A percentile compares a stretch with the other conserved stretches of the same genome.
phyloP scores from a whole-genome alignment of 2,329 filamentous ascomycete species.

The Lachnellula arida region DNA sequence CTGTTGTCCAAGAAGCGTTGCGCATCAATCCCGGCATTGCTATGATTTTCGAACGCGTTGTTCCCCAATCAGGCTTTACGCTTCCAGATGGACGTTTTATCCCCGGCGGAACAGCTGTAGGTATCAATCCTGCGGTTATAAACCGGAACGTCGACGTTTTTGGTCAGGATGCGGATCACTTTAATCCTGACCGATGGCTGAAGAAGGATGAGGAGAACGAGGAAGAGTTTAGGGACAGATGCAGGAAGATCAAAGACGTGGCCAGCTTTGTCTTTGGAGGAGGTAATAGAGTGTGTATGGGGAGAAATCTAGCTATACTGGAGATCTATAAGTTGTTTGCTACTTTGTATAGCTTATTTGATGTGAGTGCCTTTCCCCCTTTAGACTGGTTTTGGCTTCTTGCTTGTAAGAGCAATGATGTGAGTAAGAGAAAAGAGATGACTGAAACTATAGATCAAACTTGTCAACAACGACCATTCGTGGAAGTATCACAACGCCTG shows the following conservation, averaged over 20 bases:
- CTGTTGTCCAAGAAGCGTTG: constrained; percentile 39
- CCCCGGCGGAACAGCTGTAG: constrained; percentile 9
- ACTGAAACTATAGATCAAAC: no score
- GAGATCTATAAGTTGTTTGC: constrained; percentile 40
- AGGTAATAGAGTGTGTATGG: constrained; percentile 38
- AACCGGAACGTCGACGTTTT: constrained; percentile 12
- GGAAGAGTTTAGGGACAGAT: not conserved
- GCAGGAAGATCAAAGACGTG: constrained; percentile 9
- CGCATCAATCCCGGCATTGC: constrained; percentile 16
- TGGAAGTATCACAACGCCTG: no score
- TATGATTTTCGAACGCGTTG: no score
- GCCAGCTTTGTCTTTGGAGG: constrained; percentile 31
- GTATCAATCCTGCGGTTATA: constrained; percentile 9
- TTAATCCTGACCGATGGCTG: no score
- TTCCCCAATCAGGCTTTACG: not conserved
- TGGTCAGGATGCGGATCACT: no score
- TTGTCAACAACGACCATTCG: no score
- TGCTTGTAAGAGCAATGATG: no score
- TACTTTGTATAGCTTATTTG: constrained; percentile 17
- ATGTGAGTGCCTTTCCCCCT: constrained; percentile 1
- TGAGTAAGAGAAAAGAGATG: no score
- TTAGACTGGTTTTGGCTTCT: no score
- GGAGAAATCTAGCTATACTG: constrained; percentile 37
- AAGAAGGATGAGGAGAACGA: constrained; percentile 1
- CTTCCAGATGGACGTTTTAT: constrained; percentile 30